Base-by-base conservation (phyloP, 306 rosid species). In the Neltuma alba region DNA sequence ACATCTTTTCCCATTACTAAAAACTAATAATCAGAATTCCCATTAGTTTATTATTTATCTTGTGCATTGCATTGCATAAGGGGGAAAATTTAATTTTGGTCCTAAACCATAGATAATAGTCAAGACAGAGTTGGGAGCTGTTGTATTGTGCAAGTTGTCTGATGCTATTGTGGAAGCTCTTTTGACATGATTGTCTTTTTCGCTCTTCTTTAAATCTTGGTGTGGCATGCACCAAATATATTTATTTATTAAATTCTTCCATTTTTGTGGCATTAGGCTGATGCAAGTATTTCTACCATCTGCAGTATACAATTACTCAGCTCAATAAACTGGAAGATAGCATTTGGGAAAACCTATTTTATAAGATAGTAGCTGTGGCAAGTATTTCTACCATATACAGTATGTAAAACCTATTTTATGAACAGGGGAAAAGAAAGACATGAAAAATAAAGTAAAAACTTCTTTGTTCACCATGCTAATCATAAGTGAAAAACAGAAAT, bases 311-410 rank as follows among this genome's bases (percentile, higher is more conserved):
- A 1, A 89, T 89, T 75, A 92, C 63, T 85, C 95, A 94, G 84
- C 87, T 94, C 10, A 92, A 88, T 86, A 94, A 87, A 88, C 76
- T 94, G 90, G 99, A 94, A 89, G 97, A 94, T 82, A 92, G 90
- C 90, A 89, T 94, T 81, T 89, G 92, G 97, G 97, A 92, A 89
- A 83, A 44, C 86, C n/a, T n/a, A n/a, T n/a, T n/a, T 83, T 63
- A 74, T 62, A 67, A 86, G 98, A 90, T 88, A 2, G 97, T 89
- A 55, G 47, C 76, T 68, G 62, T 66, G 37, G 31, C 23, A 61
- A 71, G 45, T 79, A 76, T 76, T 72, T 85, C 31, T 89, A 71
- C 75, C 65, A 52, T 86, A 72, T 66, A 66, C 93, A 94, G 97
- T 92, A 94, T 86, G 58, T 33, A 69, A 45, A 71, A 40, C 37